phyloP scores from a whole-genome alignment of 75 land plant genomes.

The Ceratopteris richardii region DNA sequence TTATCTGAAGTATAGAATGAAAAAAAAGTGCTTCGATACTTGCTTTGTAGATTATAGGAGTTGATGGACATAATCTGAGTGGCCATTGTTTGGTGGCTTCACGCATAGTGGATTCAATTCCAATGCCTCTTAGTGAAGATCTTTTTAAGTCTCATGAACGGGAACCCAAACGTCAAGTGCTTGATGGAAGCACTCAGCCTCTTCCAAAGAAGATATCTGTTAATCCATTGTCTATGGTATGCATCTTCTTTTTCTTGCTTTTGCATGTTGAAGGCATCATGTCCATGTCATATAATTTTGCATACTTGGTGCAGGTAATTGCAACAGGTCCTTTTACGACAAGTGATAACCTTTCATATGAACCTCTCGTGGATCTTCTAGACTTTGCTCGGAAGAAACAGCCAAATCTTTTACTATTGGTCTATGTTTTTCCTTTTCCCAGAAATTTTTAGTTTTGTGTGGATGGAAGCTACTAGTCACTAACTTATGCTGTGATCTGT shows the following conservation, averaged over 20 bases:
- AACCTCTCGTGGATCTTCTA: conserved; percentile 75
- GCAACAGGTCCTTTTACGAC: conserved; percentile 96
- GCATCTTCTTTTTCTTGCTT: neutral
- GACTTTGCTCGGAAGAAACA: conserved; percentile 61
- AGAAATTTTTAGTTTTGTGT: no score
- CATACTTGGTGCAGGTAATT: conserved; percentile 39
- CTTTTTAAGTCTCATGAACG: conserved; percentile 22
- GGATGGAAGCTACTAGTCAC: no score
- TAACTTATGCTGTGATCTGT: neutral
- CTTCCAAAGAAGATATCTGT: neutral
- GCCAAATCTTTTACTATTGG: conserved; percentile 64
- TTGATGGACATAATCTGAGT: conserved; percentile 91
- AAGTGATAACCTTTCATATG: conserved; percentile 78
- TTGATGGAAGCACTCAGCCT: conserved; percentile 9
- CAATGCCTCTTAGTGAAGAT: conserved; percentile 3
- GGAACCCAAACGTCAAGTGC: conserved; percentile 53
- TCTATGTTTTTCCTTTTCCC: conserved; percentile 12
- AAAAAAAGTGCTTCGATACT: no score
- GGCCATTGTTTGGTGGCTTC: conserved; percentile 84
- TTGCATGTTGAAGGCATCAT: no score
- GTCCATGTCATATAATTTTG: no score
- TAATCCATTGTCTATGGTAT: conserved; percentile 3
- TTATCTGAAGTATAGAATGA: no score
- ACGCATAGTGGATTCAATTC: conserved; percentile 45
- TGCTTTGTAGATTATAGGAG: conserved; percentile 53